Base-by-base conservation (phyloP, 805 yeast species). In the Candida coquimbonensis region DNA sequence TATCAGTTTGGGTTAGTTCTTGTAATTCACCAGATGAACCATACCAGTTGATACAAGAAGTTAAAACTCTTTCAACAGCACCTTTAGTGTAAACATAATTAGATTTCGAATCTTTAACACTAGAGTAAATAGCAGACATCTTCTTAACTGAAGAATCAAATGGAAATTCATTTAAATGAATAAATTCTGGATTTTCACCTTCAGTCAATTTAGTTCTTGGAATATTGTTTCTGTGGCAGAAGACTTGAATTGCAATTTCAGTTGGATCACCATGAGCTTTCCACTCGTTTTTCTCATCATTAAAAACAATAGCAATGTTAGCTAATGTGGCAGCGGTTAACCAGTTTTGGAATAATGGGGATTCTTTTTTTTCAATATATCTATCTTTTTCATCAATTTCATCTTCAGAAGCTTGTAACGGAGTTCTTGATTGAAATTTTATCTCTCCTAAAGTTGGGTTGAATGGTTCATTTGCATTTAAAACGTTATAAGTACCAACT, bases 201-300 rank as follows among this genome's bases (percentile, higher is more conserved):
- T 71, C 70, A 12, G 73, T 67, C 50, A 73, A 59, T 9, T 53
- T 53, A 13, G 68, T 67, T 55, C 85, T 72, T 21, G 74, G 72
- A 49, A 65, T 69, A 29, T 72, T 73, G 49, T 82, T 66, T 55
- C 89, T 75, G 12, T 80, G 66, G 21, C 81, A 75, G 58, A 83
- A 85, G 0, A 87, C 91, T 57, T 86, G 91, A 50, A 87, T 82
- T 4, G 96, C 95, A 56, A 84, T 81, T 66, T 87, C 96, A 3
- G 96, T 87, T 37, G 96, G 91, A 60, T 87, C 96, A 49, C 96
- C 96, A 59, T 80, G 82, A 9, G 88, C 89, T 54, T 75, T 77
- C 95, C 95, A 87, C 9, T 61, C 64, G 5, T 55, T 60, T 14
- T 63, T 50, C 14, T 72, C 75, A 17, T 74, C 74, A 53, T 73